Evolutionary conservation across 1,139 yeast species (phyloP), one percentile per base, ranked within the genome.

Genomic region (Suhomyces coccinellae): DNA sequence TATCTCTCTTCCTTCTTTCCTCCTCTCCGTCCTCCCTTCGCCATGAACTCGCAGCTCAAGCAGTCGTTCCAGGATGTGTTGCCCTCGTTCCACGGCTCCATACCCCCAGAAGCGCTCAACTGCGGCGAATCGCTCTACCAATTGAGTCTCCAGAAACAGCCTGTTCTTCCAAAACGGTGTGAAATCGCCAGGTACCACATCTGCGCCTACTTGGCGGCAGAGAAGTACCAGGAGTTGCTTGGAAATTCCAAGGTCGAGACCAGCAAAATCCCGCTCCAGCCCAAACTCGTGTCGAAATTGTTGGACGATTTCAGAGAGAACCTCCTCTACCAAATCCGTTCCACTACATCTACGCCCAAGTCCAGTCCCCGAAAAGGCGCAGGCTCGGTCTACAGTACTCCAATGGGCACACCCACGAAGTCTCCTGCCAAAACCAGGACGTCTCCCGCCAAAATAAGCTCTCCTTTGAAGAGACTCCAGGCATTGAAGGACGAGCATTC

Each of bases 151-250:
- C 76, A 70, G 44, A 74, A 77, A 51, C 69, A 75, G 45, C 70
- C 75, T 27, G 62, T 76, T 6, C 70, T 80, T 35, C 67, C 73
- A 6, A 73, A 75, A 28, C 70, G 71, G 32, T 77, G 80, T 41
- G 90, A 85, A 52, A 68, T 77, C 2, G 88, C 87, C 1, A 66
- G 91, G 38, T 75, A 75, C 48, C 90, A 85, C 56, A 60, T 85
- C 13, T 82, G 88, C 60, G 86, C 88, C 2, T 79, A 69, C 49
- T 61, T 84, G 27, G 83, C 87, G 0, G 75, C 77, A 11, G 84
- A 81, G 48, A 71, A 71, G 52, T 73, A 78, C 40, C 66, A 66
- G 17, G 64, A 67, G n/a, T 62, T 62, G 33, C 65, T 75, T 31
- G 60, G 69, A 12, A 63, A 80, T 10, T 79, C 83, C 0, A 71